Evolutionary conservation across 495 filamentous ascomycete species (phyloP).

Genomic region (Sordaria brevicollis): DNA sequence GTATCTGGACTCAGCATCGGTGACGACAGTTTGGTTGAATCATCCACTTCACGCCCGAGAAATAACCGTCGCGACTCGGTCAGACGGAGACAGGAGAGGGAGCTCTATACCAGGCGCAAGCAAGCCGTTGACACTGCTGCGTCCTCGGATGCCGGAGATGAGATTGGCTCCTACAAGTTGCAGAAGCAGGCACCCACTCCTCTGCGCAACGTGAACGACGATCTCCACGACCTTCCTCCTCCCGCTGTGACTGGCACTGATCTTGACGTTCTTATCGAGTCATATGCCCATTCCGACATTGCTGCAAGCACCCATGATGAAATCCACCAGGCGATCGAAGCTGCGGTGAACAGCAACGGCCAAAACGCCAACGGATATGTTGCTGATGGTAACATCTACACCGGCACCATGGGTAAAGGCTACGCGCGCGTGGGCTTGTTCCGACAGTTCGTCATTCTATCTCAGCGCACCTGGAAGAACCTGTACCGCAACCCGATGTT

Average conservation of each 20-base stretch:
- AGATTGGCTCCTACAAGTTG: slow-evolving; percentile 48
- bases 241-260: slow-evolving; percentile 58
- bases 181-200: slow-evolving; percentile 49
- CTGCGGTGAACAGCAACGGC: slow-evolving; percentile 57
- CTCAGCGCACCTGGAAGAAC: slow-evolving; percentile 88
- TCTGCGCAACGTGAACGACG: slow-evolving; percentile 50
- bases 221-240: slow-evolving; percentile 66
- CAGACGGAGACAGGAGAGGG: slow-evolving; percentile 72
- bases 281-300: slow-evolving; percentile 71
- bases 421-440: slow-evolving; percentile 71
- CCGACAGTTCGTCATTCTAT: slow-evolving; percentile 82
- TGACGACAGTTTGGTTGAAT: slow-evolving; percentile 35
- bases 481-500: slow-evolving; percentile 96
- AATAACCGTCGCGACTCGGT: slow-evolving; percentile 63
- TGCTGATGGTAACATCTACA: slow-evolving; percentile 32
- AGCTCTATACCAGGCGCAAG: slow-evolving; percentile 80
- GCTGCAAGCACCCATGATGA: slow-evolving; percentile 70
- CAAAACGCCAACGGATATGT: slow-evolving; percentile 46
- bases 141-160: slow-evolving; percentile 54
- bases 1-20: slow-evolving; percentile 56
- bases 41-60: slow-evolving; percentile 47
- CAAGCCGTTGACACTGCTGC: slow-evolving; percentile 54
- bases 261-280: slow-evolving; percentile 68
- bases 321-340: slow-evolving; percentile 54
- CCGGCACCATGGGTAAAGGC: slow-evolving; percentile 54